These are phyloP conservation scores for Stellera chamaejasme DNA, from an alignment of 345 rosid genomes.

Conservation along the genomic window DNA sequence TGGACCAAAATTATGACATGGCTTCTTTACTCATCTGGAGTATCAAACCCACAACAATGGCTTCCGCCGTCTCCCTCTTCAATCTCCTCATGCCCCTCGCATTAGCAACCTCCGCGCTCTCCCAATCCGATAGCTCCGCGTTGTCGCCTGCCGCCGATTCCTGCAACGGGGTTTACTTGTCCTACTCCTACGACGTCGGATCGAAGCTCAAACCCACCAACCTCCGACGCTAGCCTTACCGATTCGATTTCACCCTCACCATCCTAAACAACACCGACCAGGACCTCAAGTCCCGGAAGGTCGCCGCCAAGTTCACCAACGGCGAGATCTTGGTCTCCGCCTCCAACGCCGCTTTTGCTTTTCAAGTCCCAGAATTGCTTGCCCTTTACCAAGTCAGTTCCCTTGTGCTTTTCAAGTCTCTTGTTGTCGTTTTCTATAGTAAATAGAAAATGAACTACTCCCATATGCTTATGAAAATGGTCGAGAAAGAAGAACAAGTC, in stretches of 20 bases:
- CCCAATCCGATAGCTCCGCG: conserved; percentile 38
- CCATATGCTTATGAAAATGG: too few relatives aligned
- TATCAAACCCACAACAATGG: too few relatives aligned
- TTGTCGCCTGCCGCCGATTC: conserved; percentile 38
- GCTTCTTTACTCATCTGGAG: too few relatives aligned
- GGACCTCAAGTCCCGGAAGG: conserved; percentile 71
- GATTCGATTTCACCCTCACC: conserved; percentile 68
- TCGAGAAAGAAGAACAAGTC: too few relatives aligned
- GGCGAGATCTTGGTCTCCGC: conserved; percentile 74
- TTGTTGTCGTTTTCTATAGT: too few relatives aligned
- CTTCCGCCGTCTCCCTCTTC: background rate
- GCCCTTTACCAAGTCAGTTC: conserved; percentile 52
- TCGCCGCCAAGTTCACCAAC: conserved; percentile 57
- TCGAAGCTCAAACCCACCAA: conserved; percentile 48
- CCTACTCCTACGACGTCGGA: conserved; percentile 50
- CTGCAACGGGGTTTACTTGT: conserved; percentile 70
- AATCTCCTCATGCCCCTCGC: conserved; percentile 12
- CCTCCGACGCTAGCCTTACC: conserved; percentile 61
- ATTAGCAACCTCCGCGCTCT: conserved; percentile 21
- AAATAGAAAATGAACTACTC: too few relatives aligned
- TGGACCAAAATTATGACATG: too few relatives aligned
- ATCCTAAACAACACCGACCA: conserved; percentile 64
- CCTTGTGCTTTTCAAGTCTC: too few relatives aligned
- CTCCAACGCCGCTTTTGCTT: conserved; percentile 60
- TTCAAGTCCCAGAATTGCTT: conserved; percentile 51